Base-by-base conservation (phyloP, 768 basidiomycete species). In the Mycena pura region DNA sequence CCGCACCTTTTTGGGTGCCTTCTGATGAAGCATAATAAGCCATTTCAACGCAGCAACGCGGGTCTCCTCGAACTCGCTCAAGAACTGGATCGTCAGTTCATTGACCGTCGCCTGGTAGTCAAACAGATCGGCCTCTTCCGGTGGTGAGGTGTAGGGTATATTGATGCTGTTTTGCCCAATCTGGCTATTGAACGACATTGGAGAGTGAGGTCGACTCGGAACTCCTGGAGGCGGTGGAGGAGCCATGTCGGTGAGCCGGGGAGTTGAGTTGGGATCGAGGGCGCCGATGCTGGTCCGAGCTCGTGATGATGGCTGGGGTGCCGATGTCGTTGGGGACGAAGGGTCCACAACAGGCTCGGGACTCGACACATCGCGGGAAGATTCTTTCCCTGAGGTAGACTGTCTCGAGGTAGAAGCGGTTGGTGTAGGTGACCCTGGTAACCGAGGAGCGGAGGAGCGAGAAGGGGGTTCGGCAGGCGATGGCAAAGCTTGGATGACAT, bases 21-120 rank as follows among this genome's bases (percentile, higher is more conserved):
- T 98, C 73, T 96, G 92, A 76, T 99, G 97, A 50, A 99, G 78
- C 97, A 99, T 99, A 57, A 97, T 89, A 36, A 99, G 79, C 97
- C 97, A 99, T 76, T 96, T 96, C 68, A 99, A 74, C 3, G 96
- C 95, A 25, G 95, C 95, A 6, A 99, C 93, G 47, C 96, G 81
- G 0, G 97, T 99, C 70, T 98, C 95, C 72, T 97, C 96, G 67
- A 93, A 95, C 75, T 99, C 96, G 74, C 92, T 95, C 75, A 98
- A 71, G 72, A 99, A 96, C 67, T 97, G 95, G 48, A 97, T 80
- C 5, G 95, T 97, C 64, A 99, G 75, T 48, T 92, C 93, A 69
- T 92, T 93, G 50, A 99, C 96, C 0, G 95, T 98, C 19, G 88
- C 85, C 65, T 93, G 91, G 68, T 97, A 97, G 71, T 97, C 94